Conservation (phyloP, 2,329 filamentous ascomycete species). For the Blastomyces percursus region DNA sequence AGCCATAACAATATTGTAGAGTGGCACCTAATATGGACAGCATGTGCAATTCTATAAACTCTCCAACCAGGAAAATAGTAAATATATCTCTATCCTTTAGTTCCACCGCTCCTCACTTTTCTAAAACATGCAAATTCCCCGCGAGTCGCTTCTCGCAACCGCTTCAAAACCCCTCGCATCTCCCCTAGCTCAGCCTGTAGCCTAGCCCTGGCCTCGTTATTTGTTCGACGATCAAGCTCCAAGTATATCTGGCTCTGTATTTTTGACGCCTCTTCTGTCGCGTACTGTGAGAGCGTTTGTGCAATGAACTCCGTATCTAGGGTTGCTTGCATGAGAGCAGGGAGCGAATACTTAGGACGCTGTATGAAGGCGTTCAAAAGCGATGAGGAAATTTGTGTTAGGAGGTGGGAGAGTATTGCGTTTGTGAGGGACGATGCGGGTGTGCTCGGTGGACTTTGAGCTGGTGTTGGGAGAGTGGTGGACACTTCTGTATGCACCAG, state of each 20-base stretch:
- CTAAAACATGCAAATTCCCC: conserved; percentile 82
- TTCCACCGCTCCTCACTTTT: conserved; percentile 40
- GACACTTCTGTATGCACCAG: conserved; percentile 84
- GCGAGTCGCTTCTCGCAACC: conserved; percentile 66
- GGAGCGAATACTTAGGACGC: conserved; percentile 59
- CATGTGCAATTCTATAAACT: neutral
- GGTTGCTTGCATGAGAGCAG: conserved; percentile 89
- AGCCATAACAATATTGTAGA: neutral
- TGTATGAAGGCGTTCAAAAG: conserved; percentile 70
- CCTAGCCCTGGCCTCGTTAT: conserved; percentile 67
- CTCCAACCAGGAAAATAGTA: neutral
- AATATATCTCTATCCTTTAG: neutral
- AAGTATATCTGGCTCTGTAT: conserved; percentile 86
- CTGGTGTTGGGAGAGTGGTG: conserved; percentile 67
- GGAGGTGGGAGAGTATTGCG: conserved; percentile 73
- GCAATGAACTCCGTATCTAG: conserved; percentile 95
- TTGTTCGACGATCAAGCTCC: conserved; percentile 77
- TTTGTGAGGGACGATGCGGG: conserved; percentile 54
- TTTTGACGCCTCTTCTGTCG: conserved; percentile 67
- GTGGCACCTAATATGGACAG: neutral
- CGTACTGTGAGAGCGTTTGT: conserved; percentile 84
- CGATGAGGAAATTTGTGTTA: conserved; percentile 68
- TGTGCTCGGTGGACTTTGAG: conserved; percentile 60
- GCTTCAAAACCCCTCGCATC: conserved; percentile 79
- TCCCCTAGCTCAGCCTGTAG: conserved; percentile 81